These are phyloP conservation scores for Solanum boliviense DNA, from an alignment of 257 asterid species.

Conservation along the genomic window DNA sequence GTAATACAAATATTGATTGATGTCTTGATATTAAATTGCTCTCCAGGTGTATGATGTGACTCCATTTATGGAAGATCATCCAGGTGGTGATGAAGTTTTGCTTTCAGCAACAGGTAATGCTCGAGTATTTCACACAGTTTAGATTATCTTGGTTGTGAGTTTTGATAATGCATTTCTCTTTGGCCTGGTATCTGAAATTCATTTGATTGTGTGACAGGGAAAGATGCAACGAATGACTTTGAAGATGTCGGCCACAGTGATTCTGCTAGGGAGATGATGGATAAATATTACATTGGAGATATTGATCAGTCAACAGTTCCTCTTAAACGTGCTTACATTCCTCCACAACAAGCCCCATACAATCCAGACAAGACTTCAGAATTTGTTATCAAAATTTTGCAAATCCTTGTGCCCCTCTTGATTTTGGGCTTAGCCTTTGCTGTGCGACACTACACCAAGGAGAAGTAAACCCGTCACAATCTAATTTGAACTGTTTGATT, in stretches of 20 bases:
- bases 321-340: neutral
- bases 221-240: conserved; percentile 21
- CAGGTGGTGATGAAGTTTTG: conserved; percentile 18
- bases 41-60: conserved; percentile 12
- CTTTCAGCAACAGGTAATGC: conserved; percentile 18
- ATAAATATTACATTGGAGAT: conserved; percentile 6
- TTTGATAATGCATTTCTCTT: neutral
- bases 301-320: conserved; percentile 14
- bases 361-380: conserved; percentile 15
- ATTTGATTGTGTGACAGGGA: conserved; percentile 2
- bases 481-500: neutral
- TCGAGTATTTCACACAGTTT: neutral
- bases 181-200: neutral
- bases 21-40: neutral
- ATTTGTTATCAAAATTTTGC: conserved; percentile 14
- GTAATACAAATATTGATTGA: neutral
- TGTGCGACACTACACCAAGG: conserved; percentile 18
- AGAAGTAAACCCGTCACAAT: neutral
- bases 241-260: conserved; percentile 15
- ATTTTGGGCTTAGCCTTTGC: conserved; percentile 17
- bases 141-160: neutral
- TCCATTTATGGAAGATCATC: conserved; percentile 15
- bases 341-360: conserved; percentile 7
- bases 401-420: conserved; percentile 15
- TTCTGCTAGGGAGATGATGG: conserved; percentile 10